Conservation (phyloP, 768 basidiomycete genomes). For the Serendipita vermifera region DNA sequence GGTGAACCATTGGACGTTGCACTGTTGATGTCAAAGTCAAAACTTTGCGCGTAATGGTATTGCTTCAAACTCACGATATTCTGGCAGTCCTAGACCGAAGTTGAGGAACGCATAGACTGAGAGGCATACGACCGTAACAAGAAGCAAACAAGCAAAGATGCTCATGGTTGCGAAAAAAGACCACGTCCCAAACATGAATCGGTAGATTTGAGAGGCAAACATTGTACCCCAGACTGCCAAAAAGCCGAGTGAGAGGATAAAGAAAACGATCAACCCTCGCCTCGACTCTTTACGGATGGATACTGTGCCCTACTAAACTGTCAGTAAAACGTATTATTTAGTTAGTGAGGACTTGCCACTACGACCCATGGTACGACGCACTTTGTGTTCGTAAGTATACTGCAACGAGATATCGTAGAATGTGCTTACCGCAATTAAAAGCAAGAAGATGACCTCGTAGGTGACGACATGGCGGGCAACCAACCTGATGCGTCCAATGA, state of each 20-base stretch:
- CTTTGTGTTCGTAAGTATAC: no score
- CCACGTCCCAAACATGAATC: slow-evolving; percentile 1
- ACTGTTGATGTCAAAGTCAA: no score
- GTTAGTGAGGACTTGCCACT: neutral
- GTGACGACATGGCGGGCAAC: slow-evolving; percentile 1
- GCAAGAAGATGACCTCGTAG: neutral
- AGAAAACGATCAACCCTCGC: neutral
- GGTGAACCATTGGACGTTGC: neutral
- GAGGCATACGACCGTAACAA: neutral
- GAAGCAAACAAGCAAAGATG: neutral
- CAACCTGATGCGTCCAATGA: neutral
- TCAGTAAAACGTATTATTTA: neutral
- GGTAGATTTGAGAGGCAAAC: neutral
- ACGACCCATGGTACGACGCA: neutral
- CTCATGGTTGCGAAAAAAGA: neutral
- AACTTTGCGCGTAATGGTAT: no score
- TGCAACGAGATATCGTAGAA: neutral
- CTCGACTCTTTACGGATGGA: neutral
- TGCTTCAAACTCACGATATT: slow-evolving; percentile 3
- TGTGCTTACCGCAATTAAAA: neutral
- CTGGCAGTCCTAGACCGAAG: neutral
- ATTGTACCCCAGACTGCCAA: neutral
- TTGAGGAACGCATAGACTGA: neutral
- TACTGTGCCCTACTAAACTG: neutral
- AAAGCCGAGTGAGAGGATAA: neutral